Evolutionary conservation across 106 monocot genomes (phyloP).

Genomic region (Dendrobium huoshanense): DNA sequence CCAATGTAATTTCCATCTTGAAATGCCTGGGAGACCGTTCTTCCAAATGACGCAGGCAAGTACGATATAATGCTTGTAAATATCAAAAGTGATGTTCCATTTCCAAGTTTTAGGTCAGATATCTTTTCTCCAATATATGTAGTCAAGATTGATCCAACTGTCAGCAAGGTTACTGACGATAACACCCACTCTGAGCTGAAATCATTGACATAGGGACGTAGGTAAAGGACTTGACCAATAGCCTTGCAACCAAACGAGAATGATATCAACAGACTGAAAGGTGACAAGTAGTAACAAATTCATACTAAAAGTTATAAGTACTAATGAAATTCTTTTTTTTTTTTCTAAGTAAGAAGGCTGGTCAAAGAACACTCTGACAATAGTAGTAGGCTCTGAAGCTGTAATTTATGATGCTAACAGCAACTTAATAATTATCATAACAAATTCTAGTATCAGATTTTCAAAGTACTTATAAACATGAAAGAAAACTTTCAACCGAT

Average conservation of each 20-base stretch:
- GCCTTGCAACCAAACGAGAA: conserved; percentile 43
- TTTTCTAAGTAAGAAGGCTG: neutral
- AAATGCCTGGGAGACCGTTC: conserved; percentile 84
- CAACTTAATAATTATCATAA: neutral
- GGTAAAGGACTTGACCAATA: conserved; percentile 91
- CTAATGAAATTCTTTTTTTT: neutral
- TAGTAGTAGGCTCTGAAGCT: neutral
- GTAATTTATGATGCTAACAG: neutral
- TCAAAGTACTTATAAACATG: neutral
- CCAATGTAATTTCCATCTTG: conserved; percentile 93
- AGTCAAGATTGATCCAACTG: conserved; percentile 89
- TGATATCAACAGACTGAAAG: neutral
- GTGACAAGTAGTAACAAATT: neutral
- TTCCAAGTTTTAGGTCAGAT: conserved; percentile 97
- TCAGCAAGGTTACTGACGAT: conserved; percentile 73
- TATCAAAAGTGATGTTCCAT: conserved; percentile 97
- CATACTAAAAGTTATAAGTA: neutral
- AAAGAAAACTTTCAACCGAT: neutral
- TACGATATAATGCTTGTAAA: conserved; percentile 97
- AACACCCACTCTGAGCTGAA: conserved; percentile 91
- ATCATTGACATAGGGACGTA: conserved; percentile 86
- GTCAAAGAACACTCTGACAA: neutral
- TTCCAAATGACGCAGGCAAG: conserved; percentile 94
- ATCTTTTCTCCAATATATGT: conserved; percentile 96
- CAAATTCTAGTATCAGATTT: neutral